Percentiles rank a stretch among this genome's conserved stretches.
Evolutionary conservation across 352 stramenopile genomes (phyloP).

Genomic region (Globisporangium yorkense): DNA sequence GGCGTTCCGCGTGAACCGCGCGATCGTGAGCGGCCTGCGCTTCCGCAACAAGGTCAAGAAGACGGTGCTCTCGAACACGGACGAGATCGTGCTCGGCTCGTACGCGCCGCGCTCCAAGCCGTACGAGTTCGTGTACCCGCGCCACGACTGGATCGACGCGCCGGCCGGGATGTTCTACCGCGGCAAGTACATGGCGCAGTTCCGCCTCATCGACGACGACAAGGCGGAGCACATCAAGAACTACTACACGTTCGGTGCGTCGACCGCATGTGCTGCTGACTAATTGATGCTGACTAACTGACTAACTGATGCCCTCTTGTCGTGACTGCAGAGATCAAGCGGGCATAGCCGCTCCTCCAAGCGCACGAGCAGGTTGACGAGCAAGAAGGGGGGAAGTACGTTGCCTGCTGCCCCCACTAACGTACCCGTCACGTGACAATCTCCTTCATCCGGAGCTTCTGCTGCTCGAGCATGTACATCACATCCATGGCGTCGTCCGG

Average conservation of each 20-base stretch:
- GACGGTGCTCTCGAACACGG: slow-evolving; percentile 59
- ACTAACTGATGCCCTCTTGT: not conserved
- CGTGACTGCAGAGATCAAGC: slow-evolving; percentile 50
- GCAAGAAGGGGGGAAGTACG: not conserved
- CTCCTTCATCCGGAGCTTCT: slow-evolving; percentile 41
- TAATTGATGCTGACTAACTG: not conserved
- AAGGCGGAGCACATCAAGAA: slow-evolving; percentile 59
- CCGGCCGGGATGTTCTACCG: slow-evolving; percentile 84
- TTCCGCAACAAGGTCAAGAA: slow-evolving; percentile 88
- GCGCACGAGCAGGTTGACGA: not conserved
- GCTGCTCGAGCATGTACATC: slow-evolving; percentile 48
- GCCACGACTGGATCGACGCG: slow-evolving; percentile 75
- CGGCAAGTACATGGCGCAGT: slow-evolving; percentile 81
- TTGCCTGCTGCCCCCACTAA: no score
- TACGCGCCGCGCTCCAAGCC: slow-evolving; percentile 66
- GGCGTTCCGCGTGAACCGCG: slow-evolving; percentile 77
- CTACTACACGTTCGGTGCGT: slow-evolving; percentile 75
- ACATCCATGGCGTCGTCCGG: slow-evolving; percentile 35
- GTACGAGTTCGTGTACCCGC: slow-evolving; percentile 83
- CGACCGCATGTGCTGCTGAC: not conserved
- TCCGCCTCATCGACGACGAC: slow-evolving; percentile 69
- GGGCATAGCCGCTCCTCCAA: slow-evolving; percentile 13
- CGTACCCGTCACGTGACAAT: slow-evolving; percentile 3
- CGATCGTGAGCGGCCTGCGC: slow-evolving; percentile 79
- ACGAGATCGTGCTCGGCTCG: slow-evolving; percentile 82